Percentiles rank a stretch among this genome's conserved stretches.
Evolutionary conservation across 2,329 filamentous ascomycete genomes (phyloP).

Genomic region (Colletotrichum tamarilloi): DNA sequence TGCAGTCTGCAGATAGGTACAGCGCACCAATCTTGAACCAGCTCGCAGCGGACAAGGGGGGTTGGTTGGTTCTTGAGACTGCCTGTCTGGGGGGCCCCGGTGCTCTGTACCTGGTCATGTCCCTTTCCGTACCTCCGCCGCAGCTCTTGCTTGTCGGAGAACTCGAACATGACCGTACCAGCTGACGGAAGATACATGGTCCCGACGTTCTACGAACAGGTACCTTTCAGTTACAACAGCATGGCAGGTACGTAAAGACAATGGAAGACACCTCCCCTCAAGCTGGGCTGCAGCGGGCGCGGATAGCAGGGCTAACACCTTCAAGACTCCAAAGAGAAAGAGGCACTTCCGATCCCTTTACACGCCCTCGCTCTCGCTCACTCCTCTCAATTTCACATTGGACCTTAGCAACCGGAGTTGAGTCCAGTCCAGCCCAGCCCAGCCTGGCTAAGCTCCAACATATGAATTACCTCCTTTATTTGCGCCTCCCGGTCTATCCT

Average conservation of each 20-base stretch:
- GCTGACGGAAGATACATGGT: background rate
- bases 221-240: background rate
- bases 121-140: slow-evolving; percentile 2
- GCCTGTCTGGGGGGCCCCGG: background rate
- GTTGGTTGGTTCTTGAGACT: background rate
- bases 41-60: slow-evolving; percentile 26
- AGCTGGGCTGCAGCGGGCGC: background rate
- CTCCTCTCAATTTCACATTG: background rate
- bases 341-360: background rate
- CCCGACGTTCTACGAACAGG: background rate
- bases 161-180: background rate
- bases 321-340: background rate
- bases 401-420: slow-evolving; percentile 10
- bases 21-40: slow-evolving; percentile 26
- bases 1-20: slow-evolving; percentile 8
- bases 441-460: background rate
- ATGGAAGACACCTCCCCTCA: background rate
- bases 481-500: slow-evolving; percentile 1
- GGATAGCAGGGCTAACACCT: background rate
- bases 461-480: background rate
- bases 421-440: slow-evolving; percentile 12
- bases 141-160: background rate
- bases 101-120: slow-evolving; percentile 3
- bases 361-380: slow-evolving; percentile 3
- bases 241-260: background rate